Percentiles rank a stretch among this genome's conserved stretches.
phyloP scores from a whole-genome alignment of 176 grass and related monocot genomes.

The Triticum dicoccoides region DNA sequence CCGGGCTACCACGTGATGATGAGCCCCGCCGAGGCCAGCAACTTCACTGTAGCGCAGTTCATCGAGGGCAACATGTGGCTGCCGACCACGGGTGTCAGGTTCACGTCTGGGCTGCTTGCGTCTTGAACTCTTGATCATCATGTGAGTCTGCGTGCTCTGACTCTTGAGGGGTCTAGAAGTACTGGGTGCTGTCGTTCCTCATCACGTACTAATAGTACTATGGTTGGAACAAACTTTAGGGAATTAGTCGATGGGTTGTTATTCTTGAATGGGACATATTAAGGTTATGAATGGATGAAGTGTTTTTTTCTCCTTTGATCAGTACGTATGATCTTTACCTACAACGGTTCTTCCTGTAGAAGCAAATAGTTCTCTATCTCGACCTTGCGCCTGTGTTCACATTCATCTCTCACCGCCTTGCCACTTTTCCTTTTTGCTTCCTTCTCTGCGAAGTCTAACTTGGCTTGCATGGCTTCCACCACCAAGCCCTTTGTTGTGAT shows the following conservation, averaged over 20 bases:
- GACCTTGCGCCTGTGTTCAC: too few relatives aligned
- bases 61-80: constrained; percentile 78
- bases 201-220: too few relatives aligned
- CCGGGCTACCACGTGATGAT: constrained; percentile 54
- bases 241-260: not conserved
- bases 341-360: too few relatives aligned
- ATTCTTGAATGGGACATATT: not conserved
- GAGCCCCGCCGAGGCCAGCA: constrained; percentile 19
- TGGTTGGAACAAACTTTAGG: not conserved
- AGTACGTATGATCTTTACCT: too few relatives aligned
- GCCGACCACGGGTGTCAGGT: constrained; percentile 60
- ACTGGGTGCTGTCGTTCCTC: too few relatives aligned
- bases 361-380: too few relatives aligned
- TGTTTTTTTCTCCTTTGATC: not conserved
- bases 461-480: too few relatives aligned
- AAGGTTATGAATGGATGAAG: not conserved
- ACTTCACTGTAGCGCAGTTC: constrained; percentile 73
- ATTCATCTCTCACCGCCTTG: too few relatives aligned
- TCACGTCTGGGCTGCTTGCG: constrained; percentile 45
- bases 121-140: constrained; percentile 22
- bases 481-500: too few relatives aligned
- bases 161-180: not conserved
- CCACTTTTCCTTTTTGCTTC: too few relatives aligned
- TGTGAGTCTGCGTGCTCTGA: not conserved
- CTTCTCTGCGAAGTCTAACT: too few relatives aligned